Conservation (phyloP, 1,284 basidiomycete species). For the Porogramme epimiltina region DNA sequence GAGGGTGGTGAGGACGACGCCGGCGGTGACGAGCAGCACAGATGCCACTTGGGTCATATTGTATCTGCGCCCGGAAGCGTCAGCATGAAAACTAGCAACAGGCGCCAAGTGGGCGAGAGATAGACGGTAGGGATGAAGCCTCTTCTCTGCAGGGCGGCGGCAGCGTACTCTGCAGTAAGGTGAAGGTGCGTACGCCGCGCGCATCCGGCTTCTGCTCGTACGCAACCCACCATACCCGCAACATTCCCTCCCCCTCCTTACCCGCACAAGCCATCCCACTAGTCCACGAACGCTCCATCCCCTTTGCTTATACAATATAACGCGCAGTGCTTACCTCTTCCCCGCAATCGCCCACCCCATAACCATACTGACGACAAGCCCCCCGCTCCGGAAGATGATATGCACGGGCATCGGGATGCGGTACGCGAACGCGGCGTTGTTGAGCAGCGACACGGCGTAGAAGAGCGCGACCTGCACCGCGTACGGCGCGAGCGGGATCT, state of each 20-base stretch:
- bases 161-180: no score
- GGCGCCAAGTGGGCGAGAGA: neutral
- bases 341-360: conserved; percentile 67
- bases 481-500: conserved; percentile 79
- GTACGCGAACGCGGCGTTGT: conserved; percentile 90
- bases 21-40: conserved; percentile 79
- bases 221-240: no score
- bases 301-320: no score
- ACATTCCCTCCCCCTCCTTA: no score
- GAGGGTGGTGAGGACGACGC: conserved; percentile 84
- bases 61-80: conserved; percentile 50
- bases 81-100: neutral
- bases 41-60: conserved; percentile 67
- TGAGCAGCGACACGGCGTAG: conserved; percentile 80
- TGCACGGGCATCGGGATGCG: conserved; percentile 90
- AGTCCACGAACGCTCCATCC: no score
- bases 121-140: neutral
- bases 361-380: conserved; percentile 80
- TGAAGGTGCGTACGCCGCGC: no score
- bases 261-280: conserved; percentile 4
- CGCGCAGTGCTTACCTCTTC: conserved; percentile 48
- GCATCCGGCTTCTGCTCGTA: no score
- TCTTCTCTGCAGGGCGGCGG: no score
- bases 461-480: conserved; percentile 84
- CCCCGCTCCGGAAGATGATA: conserved; percentile 93